These are phyloP conservation scores for Phialophora macrospora DNA, from an alignment of 2,329 filamentous ascomycete genomes.

Conservation along the genomic window DNA sequence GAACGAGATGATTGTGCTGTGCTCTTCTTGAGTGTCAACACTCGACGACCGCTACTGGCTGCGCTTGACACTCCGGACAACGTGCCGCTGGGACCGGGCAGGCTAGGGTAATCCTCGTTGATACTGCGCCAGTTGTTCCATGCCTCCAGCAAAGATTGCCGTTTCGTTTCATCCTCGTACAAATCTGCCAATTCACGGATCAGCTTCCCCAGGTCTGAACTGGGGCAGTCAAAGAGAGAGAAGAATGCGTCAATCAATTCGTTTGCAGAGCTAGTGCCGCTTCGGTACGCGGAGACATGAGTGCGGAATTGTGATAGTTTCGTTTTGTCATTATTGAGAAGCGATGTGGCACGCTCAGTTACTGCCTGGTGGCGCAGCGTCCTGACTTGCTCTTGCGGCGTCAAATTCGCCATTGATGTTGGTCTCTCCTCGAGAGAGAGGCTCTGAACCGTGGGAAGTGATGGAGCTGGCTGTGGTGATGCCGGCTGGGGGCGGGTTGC, in stretches of 20 bases:
- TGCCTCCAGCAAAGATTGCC: slow-evolving; percentile 73
- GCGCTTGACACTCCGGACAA: slow-evolving; percentile 59
- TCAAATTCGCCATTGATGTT: slow-evolving; percentile 53
- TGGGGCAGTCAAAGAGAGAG: slow-evolving; percentile 79
- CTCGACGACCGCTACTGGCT: slow-evolving; percentile 59
- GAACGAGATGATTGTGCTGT: slow-evolving; percentile 70
- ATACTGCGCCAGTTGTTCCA: slow-evolving; percentile 97
- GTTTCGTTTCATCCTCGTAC: slow-evolving; percentile 81
- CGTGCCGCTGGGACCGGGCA: slow-evolving; percentile 75
- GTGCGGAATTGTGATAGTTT: slow-evolving; percentile 80
- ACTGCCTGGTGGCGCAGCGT: slow-evolving; percentile 81
- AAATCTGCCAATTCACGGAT: slow-evolving; percentile 91
- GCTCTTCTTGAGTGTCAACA: slow-evolving; percentile 71
- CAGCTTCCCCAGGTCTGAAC: slow-evolving; percentile 81
- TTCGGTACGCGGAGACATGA: slow-evolving; percentile 78
- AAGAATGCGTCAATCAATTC: slow-evolving; percentile 88
- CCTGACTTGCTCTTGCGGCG: slow-evolving; percentile 80
- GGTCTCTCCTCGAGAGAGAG: slow-evolving; percentile 58
- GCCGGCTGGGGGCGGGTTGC: slow-evolving; percentile 41
- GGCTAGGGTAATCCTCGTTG: slow-evolving; percentile 90
- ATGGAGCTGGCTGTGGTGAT: slow-evolving; percentile 40
- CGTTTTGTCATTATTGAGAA: slow-evolving; percentile 74
- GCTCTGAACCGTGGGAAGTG: slow-evolving; percentile 54
- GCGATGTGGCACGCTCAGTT: slow-evolving; percentile 78
- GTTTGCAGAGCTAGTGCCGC: slow-evolving; percentile 69